These are phyloP conservation scores for Mycena venus DNA, from an alignment of 768 basidiomycete species.

Conservation along the genomic window DNA sequence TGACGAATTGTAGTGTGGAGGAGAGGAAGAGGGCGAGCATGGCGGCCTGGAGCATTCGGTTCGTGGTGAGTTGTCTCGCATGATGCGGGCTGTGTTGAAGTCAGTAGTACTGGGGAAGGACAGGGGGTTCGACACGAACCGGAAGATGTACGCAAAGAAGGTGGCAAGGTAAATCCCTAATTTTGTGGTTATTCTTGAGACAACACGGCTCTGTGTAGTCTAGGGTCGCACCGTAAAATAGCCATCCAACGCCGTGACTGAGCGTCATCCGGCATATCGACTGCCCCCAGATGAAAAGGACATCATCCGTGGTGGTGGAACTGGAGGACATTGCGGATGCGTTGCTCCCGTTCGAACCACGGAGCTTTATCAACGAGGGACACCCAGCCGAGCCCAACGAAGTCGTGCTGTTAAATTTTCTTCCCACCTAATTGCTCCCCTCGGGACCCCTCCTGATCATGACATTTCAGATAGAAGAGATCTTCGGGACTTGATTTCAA, in stretches of 20 bases:
- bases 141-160: not conserved
- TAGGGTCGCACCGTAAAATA: not conserved
- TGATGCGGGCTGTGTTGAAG: not conserved
- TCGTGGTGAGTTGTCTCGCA: not conserved
- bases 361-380: not conserved
- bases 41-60: constrained; percentile 1
- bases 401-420: not conserved
- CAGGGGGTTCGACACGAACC: not conserved
- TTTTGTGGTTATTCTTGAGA: not conserved
- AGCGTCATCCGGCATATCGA: not conserved
- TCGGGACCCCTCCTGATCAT: not conserved
- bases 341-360: not conserved
- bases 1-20: constrained; percentile 16
- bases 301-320: not conserved
- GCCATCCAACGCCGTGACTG: not conserved
- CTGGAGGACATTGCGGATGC: not conserved
- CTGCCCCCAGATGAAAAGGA: not conserved
- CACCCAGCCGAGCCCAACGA: not conserved
- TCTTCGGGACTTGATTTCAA: not conserved
- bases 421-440: not conserved
- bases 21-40: constrained; percentile 23
- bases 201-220: not conserved
- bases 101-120: not conserved
- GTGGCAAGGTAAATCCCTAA: not conserved
- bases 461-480: not conserved